These are phyloP conservation scores for Harringtonia lauricola DNA, from an alignment of 2,329 filamentous ascomycete genomes.

Conservation along the genomic window DNA sequence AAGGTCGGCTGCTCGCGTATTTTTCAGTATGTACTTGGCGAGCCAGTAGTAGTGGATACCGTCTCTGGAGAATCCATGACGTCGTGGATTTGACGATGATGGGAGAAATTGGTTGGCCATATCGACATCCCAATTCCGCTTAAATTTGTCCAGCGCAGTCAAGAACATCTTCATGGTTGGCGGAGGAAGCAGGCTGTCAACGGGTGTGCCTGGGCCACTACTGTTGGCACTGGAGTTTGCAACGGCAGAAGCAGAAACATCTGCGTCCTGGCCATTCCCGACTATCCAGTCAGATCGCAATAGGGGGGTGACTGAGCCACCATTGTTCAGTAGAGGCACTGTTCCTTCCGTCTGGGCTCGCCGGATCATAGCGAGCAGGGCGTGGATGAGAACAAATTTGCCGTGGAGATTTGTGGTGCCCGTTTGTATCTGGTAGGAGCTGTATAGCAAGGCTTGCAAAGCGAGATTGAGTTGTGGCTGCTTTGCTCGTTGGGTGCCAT, in stretches of 20 bases:
- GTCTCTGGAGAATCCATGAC: constrained; percentile 60
- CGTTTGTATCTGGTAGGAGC: constrained; percentile 46
- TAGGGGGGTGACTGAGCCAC: constrained; percentile 36
- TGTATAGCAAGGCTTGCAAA: constrained; percentile 49
- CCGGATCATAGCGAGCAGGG: constrained; percentile 50
- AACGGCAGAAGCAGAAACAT: constrained; percentile 22
- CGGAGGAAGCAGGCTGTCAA: constrained; percentile 30
- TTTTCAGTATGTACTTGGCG: constrained; percentile 53
- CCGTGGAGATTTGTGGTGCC: constrained; percentile 60
- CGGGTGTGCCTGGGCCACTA: constrained; percentile 34
- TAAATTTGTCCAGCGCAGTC: constrained; percentile 60
- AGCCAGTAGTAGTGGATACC: constrained; percentile 66
- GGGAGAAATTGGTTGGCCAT: constrained; percentile 56
- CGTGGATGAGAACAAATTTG: constrained; percentile 65
- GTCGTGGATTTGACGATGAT: constrained; percentile 33
- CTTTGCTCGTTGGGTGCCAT: constrained; percentile 50
- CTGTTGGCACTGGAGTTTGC: constrained; percentile 32
- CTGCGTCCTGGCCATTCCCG: constrained; percentile 26
- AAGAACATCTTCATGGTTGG: constrained; percentile 35
- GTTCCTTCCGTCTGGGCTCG: constrained; percentile 29
- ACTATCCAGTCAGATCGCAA: constrained; percentile 48
- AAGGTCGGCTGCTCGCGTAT: constrained; percentile 40
- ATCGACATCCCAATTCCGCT: constrained; percentile 59
- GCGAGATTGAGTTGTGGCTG: constrained; percentile 55
- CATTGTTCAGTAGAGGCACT: constrained; percentile 18